phyloP scores from a whole-genome alignment of 2,329 filamentous ascomycete species.

The Fusarium verrucosum region DNA sequence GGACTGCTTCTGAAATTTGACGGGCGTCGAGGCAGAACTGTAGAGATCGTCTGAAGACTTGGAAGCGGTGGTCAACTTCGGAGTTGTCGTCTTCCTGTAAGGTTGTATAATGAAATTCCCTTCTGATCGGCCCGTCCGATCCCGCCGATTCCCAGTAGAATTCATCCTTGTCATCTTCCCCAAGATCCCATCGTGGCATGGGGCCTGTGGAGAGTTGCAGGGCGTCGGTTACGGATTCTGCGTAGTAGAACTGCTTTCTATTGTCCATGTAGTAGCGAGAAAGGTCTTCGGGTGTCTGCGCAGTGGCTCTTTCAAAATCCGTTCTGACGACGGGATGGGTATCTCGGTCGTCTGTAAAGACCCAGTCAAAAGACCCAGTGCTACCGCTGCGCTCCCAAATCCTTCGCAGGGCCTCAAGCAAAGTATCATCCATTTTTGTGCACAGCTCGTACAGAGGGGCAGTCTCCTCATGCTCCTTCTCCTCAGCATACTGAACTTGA shows the following conservation, averaged over 20 bases:
- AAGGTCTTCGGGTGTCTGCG: neutral
- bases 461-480: neutral
- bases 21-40: conserved; percentile 20
- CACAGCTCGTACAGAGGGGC: neutral
- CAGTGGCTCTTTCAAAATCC: neutral
- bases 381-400: neutral
- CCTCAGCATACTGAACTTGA: neutral
- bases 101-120: neutral
- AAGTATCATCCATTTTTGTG: neutral
- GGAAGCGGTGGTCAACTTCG: neutral
- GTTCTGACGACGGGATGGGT: accelerated
- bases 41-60: conserved; percentile 6
- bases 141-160: neutral
- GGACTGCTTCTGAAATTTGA: neutral
- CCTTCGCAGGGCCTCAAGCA: neutral
- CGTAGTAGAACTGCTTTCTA: neutral
- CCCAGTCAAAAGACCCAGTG: neutral
- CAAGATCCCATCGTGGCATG: neutral
- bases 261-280: neutral
- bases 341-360: neutral
- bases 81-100: neutral
- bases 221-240: neutral
- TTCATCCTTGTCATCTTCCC: neutral
- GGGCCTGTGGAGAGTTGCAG: neutral
- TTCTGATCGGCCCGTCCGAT: conserved; percentile 13